These are phyloP conservation scores for Fusarium albidum DNA, from an alignment of 2,329 filamentous ascomycete species.

Conservation along the genomic window DNA sequence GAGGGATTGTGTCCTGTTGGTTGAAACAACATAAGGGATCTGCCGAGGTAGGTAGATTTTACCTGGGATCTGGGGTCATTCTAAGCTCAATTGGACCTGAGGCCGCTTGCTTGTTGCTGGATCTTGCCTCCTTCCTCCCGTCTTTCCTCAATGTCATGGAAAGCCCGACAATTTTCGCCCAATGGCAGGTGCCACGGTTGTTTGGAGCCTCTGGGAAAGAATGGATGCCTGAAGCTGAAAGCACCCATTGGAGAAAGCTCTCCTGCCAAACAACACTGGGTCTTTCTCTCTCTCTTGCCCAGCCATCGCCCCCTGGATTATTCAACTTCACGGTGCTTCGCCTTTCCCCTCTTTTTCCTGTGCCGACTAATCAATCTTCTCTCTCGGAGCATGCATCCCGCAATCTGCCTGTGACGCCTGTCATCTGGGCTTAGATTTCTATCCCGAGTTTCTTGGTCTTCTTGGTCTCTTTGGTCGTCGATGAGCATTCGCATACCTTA, in stretches of 20 bases:
- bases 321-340: background rate
- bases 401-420: constrained; percentile 25
- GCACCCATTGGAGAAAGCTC: background rate
- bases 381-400: constrained; percentile 22
- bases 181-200: constrained; percentile 7
- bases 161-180: background rate
- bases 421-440: constrained; percentile 33
- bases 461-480: constrained; percentile 30
- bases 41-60: too few relatives aligned
- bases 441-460: constrained; percentile 32
- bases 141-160: background rate
- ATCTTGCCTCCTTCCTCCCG: constrained; percentile 1
- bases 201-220: background rate
- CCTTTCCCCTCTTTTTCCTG: background rate
- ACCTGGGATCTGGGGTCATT: too few relatives aligned
- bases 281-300: background rate
- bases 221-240: background rate
- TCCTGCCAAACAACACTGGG: background rate
- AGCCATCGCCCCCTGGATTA: background rate
- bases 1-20: too few relatives aligned
- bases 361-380: constrained; percentile 9
- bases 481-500: constrained; percentile 32
- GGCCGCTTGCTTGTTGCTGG: background rate
- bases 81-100: too few relatives aligned
- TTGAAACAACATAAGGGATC: too few relatives aligned